phyloP scores from a whole-genome alignment of 441 rosid species.

The Arabidopsis lyrata region DNA sequence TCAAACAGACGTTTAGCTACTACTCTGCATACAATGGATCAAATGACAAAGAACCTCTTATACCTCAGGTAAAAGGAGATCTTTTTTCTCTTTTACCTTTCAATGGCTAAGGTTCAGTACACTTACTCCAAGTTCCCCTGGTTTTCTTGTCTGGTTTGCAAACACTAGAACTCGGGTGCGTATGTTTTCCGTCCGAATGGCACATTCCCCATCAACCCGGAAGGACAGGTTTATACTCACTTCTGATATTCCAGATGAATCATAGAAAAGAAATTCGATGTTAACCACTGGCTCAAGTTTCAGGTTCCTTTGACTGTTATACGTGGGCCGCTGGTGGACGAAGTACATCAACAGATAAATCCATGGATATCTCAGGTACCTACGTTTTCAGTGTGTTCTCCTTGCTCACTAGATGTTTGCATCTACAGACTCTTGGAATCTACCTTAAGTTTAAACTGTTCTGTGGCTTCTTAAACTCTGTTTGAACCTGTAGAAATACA shows the following conservation, averaged over 20 bases:
- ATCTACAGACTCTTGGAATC: constrained; percentile 20
- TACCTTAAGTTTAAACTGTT: constrained; percentile 6
- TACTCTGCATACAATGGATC: constrained; percentile 82
- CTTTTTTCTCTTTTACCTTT: constrained; percentile 8
- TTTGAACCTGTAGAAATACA: constrained; percentile 27
- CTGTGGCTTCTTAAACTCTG: constrained; percentile 5
- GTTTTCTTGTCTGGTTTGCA: constrained; percentile 38
- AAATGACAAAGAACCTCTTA: constrained; percentile 54
- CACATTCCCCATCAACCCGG: constrained; percentile 65
- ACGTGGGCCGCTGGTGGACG: constrained; percentile 82
- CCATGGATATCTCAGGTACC: constrained; percentile 94
- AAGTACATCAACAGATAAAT: constrained; percentile 86
- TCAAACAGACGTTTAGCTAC: constrained; percentile 73
- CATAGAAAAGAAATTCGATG: constrained; percentile 28
- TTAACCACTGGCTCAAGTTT: constrained; percentile 40
- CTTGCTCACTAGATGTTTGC: constrained; percentile 15
- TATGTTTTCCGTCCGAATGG: constrained; percentile 99
- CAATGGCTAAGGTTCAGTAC: constrained; percentile 26
- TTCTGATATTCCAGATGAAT: constrained; percentile 29
- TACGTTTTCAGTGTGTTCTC: constrained; percentile 4
- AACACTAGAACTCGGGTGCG: constrained; percentile 81
- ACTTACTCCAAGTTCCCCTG: constrained; percentile 24
- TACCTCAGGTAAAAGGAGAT: constrained; percentile 65
- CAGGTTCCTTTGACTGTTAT: constrained; percentile 79
- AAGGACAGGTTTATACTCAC: constrained; percentile 63